phyloP scores from a whole-genome alignment of 345 rosid genomes.

The Toxicodendron radicans region DNA sequence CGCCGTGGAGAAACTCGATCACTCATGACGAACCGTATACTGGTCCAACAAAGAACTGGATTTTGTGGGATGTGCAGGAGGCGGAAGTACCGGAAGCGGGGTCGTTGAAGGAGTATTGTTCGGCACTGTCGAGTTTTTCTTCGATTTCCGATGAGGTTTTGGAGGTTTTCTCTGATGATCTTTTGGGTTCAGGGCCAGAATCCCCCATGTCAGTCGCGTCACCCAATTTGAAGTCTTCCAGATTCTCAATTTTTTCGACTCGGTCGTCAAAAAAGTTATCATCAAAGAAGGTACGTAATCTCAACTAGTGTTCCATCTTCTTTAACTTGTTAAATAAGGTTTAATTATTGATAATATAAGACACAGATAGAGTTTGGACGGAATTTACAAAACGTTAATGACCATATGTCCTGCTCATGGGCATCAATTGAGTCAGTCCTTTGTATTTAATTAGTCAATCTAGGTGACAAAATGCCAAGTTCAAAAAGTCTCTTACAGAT shows the following conservation, averaged over 20 bases:
- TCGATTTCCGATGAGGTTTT: slow-evolving; percentile 38
- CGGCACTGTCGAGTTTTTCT: slow-evolving; percentile 62
- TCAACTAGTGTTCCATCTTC: not conserved
- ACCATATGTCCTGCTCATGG: too few relatives aligned
- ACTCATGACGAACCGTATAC: slow-evolving; percentile 81
- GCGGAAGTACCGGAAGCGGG: slow-evolving; percentile 37
- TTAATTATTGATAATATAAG: slow-evolving; percentile 1
- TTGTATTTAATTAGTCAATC: too few relatives aligned
- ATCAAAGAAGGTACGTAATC: slow-evolving; percentile 45
- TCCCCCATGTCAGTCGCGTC: slow-evolving; percentile 43
- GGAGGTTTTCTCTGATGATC: slow-evolving; percentile 14
- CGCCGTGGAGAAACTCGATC: slow-evolving; percentile 89
- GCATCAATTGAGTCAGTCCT: too few relatives aligned
- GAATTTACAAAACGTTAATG: too few relatives aligned
- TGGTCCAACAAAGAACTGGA: slow-evolving; percentile 62
- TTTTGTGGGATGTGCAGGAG: slow-evolving; percentile 75
- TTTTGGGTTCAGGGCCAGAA: slow-evolving; percentile 27
- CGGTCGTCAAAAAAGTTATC: slow-evolving; percentile 38
- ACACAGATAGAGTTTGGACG: not conserved
- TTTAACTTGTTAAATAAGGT: not conserved
- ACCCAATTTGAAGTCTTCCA: slow-evolving; percentile 32
- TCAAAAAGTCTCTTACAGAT: too few relatives aligned
- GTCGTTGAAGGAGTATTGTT: slow-evolving; percentile 49
- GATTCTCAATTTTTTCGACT: slow-evolving; percentile 39
- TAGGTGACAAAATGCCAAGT: too few relatives aligned